Conservation (phyloP, 2,329 filamentous ascomycete species). For the Ophiostoma ulmi region DNA sequence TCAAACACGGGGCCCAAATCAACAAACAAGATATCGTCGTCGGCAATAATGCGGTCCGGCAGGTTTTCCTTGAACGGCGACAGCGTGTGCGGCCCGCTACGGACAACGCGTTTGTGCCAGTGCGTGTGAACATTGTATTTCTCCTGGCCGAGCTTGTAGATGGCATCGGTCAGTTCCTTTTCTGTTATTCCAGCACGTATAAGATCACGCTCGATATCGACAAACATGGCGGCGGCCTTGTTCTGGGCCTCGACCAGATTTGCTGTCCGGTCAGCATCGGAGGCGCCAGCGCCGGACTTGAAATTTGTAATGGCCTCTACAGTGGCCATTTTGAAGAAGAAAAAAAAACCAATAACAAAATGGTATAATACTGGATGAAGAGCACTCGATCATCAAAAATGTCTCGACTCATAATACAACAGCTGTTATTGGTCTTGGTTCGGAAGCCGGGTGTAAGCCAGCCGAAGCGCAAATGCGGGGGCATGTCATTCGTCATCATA, state of each 20-base stretch:
- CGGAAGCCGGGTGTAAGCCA: no score
- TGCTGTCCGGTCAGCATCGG: slow-evolving; percentile 11
- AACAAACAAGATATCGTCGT: slow-evolving; percentile 19
- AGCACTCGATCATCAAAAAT: no score
- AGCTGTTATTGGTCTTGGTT: no score
- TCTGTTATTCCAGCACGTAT: slow-evolving; percentile 18
- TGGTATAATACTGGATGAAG: no score
- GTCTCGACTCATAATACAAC: background rate
- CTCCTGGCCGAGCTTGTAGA: slow-evolving; percentile 19
- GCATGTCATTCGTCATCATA: no score
- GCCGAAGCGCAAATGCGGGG: no score
- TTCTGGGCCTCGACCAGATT: slow-evolving; percentile 19
- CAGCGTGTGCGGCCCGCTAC: slow-evolving; percentile 20
- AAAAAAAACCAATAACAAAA: background rate
- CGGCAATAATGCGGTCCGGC: slow-evolving; percentile 13
- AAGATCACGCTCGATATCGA: slow-evolving; percentile 17
- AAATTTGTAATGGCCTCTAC: background rate
- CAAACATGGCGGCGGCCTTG: slow-evolving; percentile 19
- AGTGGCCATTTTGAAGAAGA: background rate
- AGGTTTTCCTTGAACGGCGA: slow-evolving; percentile 19
- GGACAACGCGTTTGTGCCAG: slow-evolving; percentile 20
- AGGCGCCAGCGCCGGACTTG: background rate
- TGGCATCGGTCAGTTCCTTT: slow-evolving; percentile 11
- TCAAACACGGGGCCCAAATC: slow-evolving; percentile 20
- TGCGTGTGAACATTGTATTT: slow-evolving; percentile 20